Conservation (phyloP, 2,329 filamentous ascomycete genomes). For the Colletotrichum camelliae region DNA sequence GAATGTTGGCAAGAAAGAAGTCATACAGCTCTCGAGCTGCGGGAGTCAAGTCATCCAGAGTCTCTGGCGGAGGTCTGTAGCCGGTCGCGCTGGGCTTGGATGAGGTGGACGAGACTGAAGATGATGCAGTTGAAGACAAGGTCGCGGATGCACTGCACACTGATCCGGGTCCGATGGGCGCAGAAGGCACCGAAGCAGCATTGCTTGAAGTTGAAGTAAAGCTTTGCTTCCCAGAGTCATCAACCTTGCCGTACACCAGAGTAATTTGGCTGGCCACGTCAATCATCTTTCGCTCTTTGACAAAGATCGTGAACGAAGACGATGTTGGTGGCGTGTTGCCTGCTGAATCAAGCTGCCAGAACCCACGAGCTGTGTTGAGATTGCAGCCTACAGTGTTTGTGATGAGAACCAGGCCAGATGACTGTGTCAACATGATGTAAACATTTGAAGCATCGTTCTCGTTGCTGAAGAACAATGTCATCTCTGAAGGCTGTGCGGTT, state of each 20-base stretch:
- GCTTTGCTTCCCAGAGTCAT: neutral
- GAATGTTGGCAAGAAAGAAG: neutral
- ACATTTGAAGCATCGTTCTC: neutral
- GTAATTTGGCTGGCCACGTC: neutral
- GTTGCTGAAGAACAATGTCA: neutral
- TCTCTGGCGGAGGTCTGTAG: neutral
- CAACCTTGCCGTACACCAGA: neutral
- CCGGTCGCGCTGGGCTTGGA: neutral
- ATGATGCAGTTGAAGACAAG: neutral
- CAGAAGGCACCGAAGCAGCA: neutral
- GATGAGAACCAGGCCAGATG: neutral
- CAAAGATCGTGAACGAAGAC: neutral
- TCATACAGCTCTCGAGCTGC: neutral
- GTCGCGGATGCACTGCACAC: neutral
- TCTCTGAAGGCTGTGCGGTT: neutral
- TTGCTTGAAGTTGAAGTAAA: neutral
- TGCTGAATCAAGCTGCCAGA: neutral
- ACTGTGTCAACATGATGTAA: neutral
- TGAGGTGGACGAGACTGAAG: neutral
- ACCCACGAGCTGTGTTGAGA: neutral
- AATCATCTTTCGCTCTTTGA: neutral
- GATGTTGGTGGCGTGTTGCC: neutral
- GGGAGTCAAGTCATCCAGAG: neutral
- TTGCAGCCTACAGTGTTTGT: neutral
- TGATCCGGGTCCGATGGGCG: neutral